Conservation (phyloP, 2,329 filamentous ascomycete genomes). For the Apiospora pterosperma region DNA sequence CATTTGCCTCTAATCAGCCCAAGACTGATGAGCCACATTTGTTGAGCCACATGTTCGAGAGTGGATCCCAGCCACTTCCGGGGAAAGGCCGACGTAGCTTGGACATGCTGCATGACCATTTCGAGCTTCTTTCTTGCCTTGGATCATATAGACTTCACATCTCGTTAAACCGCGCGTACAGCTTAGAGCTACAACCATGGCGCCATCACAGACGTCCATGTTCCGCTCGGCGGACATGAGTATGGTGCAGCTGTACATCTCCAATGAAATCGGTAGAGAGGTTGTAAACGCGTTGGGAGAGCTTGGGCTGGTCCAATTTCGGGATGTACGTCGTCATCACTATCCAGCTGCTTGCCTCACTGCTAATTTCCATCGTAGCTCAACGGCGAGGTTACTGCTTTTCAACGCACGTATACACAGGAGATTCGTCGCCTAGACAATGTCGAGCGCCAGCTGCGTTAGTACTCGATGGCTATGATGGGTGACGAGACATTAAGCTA, state of each 20-base stretch:
- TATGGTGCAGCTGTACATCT: conserved; percentile 99
- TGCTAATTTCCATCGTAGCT: conserved; percentile 53
- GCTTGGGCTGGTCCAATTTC: conserved; percentile 93
- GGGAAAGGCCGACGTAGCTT: neutral
- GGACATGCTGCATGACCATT: neutral
- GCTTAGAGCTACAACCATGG: conserved; percentile 41
- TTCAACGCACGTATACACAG: conserved; percentile 95
- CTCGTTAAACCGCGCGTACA: conserved; percentile 4
- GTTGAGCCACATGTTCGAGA: neutral
- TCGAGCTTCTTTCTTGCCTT: conserved; percentile 1
- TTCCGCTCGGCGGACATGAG: conserved; percentile 99
- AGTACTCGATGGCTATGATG: conserved; percentile 33
- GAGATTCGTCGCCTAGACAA: conserved; percentile 97
- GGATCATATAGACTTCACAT: neutral
- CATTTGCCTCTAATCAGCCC: too few species aligned
- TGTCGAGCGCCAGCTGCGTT: conserved; percentile 95
- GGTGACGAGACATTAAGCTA: conserved; percentile 19
- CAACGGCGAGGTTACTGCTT: conserved; percentile 88
- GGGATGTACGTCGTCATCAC: conserved; percentile 68
- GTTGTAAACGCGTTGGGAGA: conserved; percentile 95
- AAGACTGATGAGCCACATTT: neutral
- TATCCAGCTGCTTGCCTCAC: conserved; percentile 11
- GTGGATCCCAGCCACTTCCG: neutral
- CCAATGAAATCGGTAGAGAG: conserved; percentile 97
- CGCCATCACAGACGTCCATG: conserved; percentile 78